phyloP scores from a whole-genome alignment of 169 alveolate genomes.

The Plasmodium coatneyi region DNA sequence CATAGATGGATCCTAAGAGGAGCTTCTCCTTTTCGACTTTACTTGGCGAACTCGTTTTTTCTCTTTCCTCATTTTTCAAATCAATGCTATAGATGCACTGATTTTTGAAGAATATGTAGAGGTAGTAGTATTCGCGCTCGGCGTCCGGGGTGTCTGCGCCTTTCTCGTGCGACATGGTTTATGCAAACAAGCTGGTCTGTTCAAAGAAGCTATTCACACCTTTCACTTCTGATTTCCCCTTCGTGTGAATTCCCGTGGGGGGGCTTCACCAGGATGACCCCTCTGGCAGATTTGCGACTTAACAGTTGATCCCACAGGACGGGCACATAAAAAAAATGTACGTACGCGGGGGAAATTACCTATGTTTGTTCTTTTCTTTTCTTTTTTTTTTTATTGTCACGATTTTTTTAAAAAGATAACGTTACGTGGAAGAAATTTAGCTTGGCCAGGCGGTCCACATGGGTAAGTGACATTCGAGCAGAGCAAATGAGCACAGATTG shows the following conservation, averaged over 20 bases:
- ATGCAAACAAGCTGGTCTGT: background rate
- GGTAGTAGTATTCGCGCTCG: conserved; percentile 43
- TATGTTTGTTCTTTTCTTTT: too few species aligned
- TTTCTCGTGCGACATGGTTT: conserved; percentile 33
- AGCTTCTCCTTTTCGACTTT: conserved; percentile 54
- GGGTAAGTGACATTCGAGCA: background rate
- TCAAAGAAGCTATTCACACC: background rate
- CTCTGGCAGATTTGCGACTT: background rate
- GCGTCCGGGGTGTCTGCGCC: conserved; percentile 4
- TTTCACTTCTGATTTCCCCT: background rate
- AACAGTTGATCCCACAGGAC: background rate
- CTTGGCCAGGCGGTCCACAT: background rate
- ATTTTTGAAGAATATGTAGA: conserved; percentile 69
- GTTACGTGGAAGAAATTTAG: background rate
- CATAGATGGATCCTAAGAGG: conserved; percentile 65
- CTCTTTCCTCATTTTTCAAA: conserved; percentile 36
- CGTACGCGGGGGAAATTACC: background rate
- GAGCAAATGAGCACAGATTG: background rate
- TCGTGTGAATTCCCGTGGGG: background rate
- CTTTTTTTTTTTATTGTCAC: background rate
- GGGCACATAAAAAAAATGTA: background rate
- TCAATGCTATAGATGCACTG: conserved; percentile 54
- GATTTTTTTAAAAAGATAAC: too few species aligned
- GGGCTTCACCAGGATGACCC: background rate
- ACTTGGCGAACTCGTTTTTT: conserved; percentile 14